These are phyloP conservation scores for Alternaria alternata DNA, from an alignment of 2,329 filamentous ascomycete genomes.

Conservation along the genomic window DNA sequence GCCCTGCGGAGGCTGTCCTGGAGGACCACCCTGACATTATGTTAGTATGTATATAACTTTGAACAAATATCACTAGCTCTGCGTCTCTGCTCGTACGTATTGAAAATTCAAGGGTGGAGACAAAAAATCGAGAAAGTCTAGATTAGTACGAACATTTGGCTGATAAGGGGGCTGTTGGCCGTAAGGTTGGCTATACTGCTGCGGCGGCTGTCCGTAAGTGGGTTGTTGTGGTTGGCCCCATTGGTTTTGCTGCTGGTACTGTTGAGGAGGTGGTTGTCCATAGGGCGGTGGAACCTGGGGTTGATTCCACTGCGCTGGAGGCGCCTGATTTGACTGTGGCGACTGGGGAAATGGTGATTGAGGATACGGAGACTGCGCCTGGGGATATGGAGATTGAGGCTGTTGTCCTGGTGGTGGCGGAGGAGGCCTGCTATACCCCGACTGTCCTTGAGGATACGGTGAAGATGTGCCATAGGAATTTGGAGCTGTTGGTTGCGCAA, in stretches of 20 bases:
- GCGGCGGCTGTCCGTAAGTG: slow-evolving; percentile 41
- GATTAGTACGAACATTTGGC: slow-evolving; percentile 33
- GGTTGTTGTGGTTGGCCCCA: slow-evolving; percentile 33
- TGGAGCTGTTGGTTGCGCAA: slow-evolving; percentile 49
- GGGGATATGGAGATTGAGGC: slow-evolving; percentile 31
- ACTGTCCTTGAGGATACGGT: slow-evolving; percentile 49
- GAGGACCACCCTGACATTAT: slow-evolving; percentile 31
- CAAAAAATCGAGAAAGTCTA: background rate
- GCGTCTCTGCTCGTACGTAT: slow-evolving; percentile 22
- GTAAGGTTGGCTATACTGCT: slow-evolving; percentile 45
- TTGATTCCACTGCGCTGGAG: slow-evolving; percentile 30
- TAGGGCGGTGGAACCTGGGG: slow-evolving; percentile 45
- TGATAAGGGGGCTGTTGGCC: slow-evolving; percentile 34
- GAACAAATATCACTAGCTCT: slow-evolving; percentile 19
- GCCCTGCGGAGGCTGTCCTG: slow-evolving; percentile 44
- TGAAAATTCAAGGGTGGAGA: background rate
- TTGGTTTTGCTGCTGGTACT: slow-evolving; percentile 36
- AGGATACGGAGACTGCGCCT: slow-evolving; percentile 30
- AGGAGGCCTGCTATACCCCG: slow-evolving; percentile 45
- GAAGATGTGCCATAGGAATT: slow-evolving; percentile 49
- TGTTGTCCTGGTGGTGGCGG: slow-evolving; percentile 42
- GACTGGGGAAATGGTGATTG: slow-evolving; percentile 23
- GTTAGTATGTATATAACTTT: slow-evolving; percentile 18
- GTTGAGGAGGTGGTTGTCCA: slow-evolving; percentile 35
- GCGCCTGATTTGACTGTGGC: slow-evolving; percentile 29